Evolutionary conservation across 352 stramenopile species (phyloP), one percentile per base, ranked within the genome.

Genomic region (Phytophthora aleatoria): DNA sequence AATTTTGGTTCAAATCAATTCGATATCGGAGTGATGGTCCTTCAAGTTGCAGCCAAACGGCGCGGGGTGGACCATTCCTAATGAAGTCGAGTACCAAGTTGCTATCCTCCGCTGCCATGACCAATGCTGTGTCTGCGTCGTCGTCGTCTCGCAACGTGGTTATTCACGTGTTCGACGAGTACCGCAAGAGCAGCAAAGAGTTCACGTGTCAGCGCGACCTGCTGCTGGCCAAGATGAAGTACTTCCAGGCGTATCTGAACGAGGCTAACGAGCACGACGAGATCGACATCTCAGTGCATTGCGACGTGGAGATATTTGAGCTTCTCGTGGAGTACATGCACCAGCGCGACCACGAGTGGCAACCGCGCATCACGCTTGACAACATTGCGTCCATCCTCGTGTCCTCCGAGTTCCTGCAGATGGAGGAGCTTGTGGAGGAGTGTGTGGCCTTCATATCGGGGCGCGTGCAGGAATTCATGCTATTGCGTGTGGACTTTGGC

Each of bases 211-310:
- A 83, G 49, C 75, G 88, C 51, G 76, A 82, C 43, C 47, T 97
- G 57, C 71, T 98, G 55, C 67, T 98, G 36, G 59, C 82, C 54
- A 87, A 96, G 52, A 98, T 98, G 91, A 89, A 91, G 60, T 98
- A 97, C 77, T 98, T 98, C 69, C 80, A 75, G 42, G 61, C 75
- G n/a, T 96, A 92, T 31, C 67, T 96, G 16, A 90, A 85, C 63
- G 79, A 89, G 44, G 73, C 77, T 43, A 90, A 88, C 66, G 81
- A 87, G 49, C 71, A 89, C 67, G 88, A 97, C 52, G 90, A 97
- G 69, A 94, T 97, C 63, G 90, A 97, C 72, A 97, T 98, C 55
- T 95, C 85, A 8, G 91, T 98, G 59, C 90, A 97, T 62, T 98
- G 91, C 63, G 92, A 98, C 71, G 84, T 97, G 16, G 77, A 96